A percentile compares a stretch with the other conserved stretches of the same genome.
Evolutionary conservation across 2,329 filamentous ascomycete genomes (phyloP).

Genomic region (Phialocephala sp.): DNA sequence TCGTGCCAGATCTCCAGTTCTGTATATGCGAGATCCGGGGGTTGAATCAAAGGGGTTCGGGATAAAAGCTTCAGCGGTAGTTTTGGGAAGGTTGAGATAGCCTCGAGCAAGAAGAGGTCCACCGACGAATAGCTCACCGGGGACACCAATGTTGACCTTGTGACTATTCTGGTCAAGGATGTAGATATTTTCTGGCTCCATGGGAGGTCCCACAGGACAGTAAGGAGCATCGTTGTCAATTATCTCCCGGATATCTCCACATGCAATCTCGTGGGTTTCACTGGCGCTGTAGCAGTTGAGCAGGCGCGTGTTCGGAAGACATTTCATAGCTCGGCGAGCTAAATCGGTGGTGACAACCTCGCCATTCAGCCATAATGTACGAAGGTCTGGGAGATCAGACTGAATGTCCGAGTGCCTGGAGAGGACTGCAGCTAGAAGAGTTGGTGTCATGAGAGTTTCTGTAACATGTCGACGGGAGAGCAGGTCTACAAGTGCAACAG

Average conservation of each 20-base stretch:
- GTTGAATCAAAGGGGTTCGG: constrained; percentile 66
- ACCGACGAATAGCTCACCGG: constrained; percentile 77
- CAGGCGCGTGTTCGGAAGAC: constrained; percentile 70
- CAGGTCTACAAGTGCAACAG: constrained; percentile 73
- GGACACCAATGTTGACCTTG: constrained; percentile 64
- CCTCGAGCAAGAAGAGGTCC: constrained; percentile 76
- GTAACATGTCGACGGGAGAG: constrained; percentile 70
- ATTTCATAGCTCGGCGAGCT: constrained; percentile 63
- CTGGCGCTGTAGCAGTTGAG: constrained; percentile 85
- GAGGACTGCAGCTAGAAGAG: constrained; percentile 75
- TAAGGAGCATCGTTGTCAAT: constrained; percentile 67
- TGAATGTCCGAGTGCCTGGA: constrained; percentile 71
- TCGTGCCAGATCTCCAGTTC: constrained; percentile 85
- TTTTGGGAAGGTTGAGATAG: constrained; percentile 81
- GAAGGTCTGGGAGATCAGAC: constrained; percentile 66
- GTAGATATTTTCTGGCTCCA: constrained; percentile 72
- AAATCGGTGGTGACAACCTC: constrained; percentile 83
- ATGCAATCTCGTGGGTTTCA: constrained; percentile 67
- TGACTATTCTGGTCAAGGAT: constrained; percentile 74
- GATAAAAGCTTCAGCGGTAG: constrained; percentile 74
- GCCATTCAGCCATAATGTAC: constrained; percentile 79
- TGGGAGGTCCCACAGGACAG: constrained; percentile 74
- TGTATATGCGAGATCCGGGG: constrained; percentile 72
- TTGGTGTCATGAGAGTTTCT: constrained; percentile 85
- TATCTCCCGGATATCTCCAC: constrained; percentile 74